Evolutionary conservation across 208 protist species (phyloP), one percentile per base, ranked within the genome.

Genomic region (Crithidia mellificae): DNA sequence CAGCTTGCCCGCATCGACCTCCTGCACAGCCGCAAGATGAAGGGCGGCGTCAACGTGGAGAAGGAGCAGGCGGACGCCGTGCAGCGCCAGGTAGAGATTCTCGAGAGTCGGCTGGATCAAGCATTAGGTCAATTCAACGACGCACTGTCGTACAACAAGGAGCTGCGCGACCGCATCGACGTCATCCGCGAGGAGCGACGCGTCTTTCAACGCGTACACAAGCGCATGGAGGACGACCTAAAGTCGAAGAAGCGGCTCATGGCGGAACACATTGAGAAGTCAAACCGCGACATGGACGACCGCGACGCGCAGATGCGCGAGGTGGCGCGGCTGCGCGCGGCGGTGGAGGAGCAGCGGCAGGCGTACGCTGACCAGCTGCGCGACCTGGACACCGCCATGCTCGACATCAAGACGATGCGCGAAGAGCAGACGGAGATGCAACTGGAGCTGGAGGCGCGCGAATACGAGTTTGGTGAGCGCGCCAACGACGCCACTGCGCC

Each of bases 181-280:
- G 94, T 97, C 74, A 94, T 98, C 25, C 82, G 96, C 20, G 90
- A 96, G 44, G 98, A 99, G 78, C 88, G 98, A 14, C 84, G 96
- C 32, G 95, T 99, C 11, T 99, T 98, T 74, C 97, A 98, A 78
- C 91, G 86, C n/a, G 92, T 98, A 50, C 96, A 98, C 81, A 97
- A 97, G 64, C 92, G 94, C 67, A 87, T 98, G 77, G 96, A 99
- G 72, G 84, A 92, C 39, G 93, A 98, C 70, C 78, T 99, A 11
- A 77, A 81, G 30, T 76, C 88, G 30, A 96, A 97, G 80, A 98
- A 98, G 82, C 81, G 85, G 34, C 63, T 86, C 53, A 98, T 98
- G 94, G 91, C 95, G 2, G 85, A 96, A 38, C 88, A 97, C 49
- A 97, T 99, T 66, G 97, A 98, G 64, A 84, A 92, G 69, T 94